These are phyloP conservation scores for Solanum corneliomulleri DNA, from an alignment of 257 asterid genomes.

Conservation along the genomic window DNA sequence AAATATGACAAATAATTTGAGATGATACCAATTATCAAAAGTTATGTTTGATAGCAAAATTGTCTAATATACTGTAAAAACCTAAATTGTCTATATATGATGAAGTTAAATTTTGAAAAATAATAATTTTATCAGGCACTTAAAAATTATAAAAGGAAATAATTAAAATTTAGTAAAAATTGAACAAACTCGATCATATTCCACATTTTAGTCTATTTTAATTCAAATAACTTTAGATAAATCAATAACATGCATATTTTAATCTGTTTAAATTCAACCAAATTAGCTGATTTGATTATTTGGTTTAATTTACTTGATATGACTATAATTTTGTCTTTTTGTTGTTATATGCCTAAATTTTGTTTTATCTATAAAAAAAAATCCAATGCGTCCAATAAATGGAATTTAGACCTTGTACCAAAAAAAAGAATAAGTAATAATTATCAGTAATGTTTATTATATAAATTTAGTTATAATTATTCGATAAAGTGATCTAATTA, in stretches of 20 bases:
- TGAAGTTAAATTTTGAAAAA: background rate
- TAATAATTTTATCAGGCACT: too few species aligned
- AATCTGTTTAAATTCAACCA: background rate
- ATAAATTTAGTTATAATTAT: background rate
- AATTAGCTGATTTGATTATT: background rate
- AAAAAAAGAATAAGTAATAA: background rate
- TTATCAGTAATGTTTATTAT: background rate
- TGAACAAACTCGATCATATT: background rate
- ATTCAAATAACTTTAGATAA: background rate
- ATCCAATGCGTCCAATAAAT: background rate
- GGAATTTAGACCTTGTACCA: background rate
- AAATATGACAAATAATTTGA: background rate
- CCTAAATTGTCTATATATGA: background rate
- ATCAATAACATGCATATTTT: background rate
- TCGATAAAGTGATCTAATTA: background rate
- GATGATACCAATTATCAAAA: background rate
- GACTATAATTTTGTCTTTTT: background rate
- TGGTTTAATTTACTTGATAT: background rate
- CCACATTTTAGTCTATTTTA: background rate
- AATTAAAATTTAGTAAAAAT: background rate
- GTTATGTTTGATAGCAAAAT: background rate
- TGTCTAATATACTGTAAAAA: background rate
- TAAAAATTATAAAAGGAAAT: too few species aligned
- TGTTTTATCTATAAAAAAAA: background rate
- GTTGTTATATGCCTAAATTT: background rate